These are phyloP conservation scores for Emydomyces testavorans DNA, from an alignment of 2,329 filamentous ascomycete genomes.

Conservation along the genomic window DNA sequence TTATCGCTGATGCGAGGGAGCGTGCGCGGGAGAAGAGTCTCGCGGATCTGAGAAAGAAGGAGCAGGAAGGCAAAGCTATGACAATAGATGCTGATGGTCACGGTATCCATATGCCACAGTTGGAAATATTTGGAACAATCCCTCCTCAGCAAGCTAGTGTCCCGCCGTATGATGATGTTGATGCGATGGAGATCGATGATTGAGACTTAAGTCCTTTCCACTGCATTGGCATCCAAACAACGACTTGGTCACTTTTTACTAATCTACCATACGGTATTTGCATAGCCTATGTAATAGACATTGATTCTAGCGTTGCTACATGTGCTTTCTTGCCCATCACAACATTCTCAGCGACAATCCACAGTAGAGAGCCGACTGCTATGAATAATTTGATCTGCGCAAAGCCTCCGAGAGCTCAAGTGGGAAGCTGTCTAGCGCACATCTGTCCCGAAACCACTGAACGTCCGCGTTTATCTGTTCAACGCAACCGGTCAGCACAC, in stretches of 20 bases:
- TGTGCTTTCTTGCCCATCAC: no score
- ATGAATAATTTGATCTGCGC: no score
- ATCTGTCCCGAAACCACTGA: no score
- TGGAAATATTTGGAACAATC: neutral
- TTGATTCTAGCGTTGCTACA: no score
- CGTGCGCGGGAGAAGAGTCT: slow-evolving; percentile 48
- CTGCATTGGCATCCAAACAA: neutral
- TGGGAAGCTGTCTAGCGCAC: no score
- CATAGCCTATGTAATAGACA: no score
- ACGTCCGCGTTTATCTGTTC: no score
- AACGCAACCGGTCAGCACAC: no score
- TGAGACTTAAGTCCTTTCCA: neutral
- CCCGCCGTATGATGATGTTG: slow-evolving; percentile 11
- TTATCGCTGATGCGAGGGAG: slow-evolving; percentile 67
- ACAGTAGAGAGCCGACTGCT: no score
- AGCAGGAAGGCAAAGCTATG: slow-evolving; percentile 11
- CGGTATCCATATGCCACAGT: neutral
- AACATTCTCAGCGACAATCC: no score
- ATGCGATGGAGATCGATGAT: slow-evolving; percentile 25
- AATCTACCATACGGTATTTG: neutral
- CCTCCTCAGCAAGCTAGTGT: neutral
- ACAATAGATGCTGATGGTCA: neutral
- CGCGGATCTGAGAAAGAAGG: slow-evolving; percentile 34
- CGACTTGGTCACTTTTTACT: neutral
- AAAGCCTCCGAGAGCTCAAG: no score